phyloP scores from a whole-genome alignment of 495 filamentous ascomycete species.

The Xylaria curta region DNA sequence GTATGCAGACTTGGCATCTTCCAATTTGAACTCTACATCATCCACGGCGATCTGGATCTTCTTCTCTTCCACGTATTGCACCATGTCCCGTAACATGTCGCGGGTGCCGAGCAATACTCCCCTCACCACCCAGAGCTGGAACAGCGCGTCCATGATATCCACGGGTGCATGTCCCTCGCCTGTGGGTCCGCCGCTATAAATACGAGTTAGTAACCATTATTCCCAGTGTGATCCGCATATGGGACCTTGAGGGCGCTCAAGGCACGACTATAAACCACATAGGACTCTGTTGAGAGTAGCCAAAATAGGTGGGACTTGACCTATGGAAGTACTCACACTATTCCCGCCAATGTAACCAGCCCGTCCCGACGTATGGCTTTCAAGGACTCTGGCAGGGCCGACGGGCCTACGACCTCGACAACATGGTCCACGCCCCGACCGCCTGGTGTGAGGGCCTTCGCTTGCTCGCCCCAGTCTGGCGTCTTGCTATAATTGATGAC shows the following conservation, averaged over 20 bases:
- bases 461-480: conserved; percentile 14
- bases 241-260: neutral
- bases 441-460: conserved; percentile 24
- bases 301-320: neutral
- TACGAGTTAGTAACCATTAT: neutral
- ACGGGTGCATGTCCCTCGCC: neutral
- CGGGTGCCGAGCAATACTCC: conserved; percentile 3
- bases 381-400: conserved; percentile 40
- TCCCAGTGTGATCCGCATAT: neutral
- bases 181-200: neutral
- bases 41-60: conserved; percentile 70
- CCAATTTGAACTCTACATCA: conserved; percentile 62
- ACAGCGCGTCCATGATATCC: neutral
- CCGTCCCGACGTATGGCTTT: neutral
- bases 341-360: neutral
- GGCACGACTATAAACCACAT: neutral
- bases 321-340: neutral
- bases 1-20: conserved; percentile 54
- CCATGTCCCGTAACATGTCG: conserved; percentile 51
- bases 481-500: neutral
- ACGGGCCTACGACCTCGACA: conserved; percentile 38
- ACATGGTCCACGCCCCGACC: conserved; percentile 28
- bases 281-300: neutral
- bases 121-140: neutral
- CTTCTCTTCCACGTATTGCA: conserved; percentile 48